Evolutionary conservation across 176 grass and related monocot genomes (phyloP), one percentile per base, ranked within the genome.

Genomic region (Oryza punctata): DNA sequence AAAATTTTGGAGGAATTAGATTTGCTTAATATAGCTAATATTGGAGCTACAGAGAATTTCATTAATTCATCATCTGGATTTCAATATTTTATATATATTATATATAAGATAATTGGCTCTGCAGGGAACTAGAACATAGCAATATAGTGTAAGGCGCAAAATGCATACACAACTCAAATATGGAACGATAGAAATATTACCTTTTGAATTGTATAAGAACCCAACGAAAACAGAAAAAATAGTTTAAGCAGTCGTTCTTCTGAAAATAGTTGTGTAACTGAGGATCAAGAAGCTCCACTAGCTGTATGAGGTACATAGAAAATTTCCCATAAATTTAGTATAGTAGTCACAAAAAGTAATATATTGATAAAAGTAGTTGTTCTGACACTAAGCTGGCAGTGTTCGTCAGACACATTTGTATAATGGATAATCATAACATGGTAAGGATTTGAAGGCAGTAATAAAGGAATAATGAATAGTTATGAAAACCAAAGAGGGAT

Each of bases 161-260:
- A 63, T n/a, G 9, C 2, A 2, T 82, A 19, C 3, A 78, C 3
- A 78, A 30, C 38, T 78, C 67, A 8, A 68, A 64, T 35, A 26
- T 3, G 1, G 2, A 79, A 59, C 59, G 37, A 15, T 3, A 61
- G 76, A 68, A 73, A 26, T 10, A 35, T 66, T 94, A 94, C 96
- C 96, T 91, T 85, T 99, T 99, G 83, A 99, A 99, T 74, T 99
- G 96, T 96, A 99, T 99, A 82, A 99, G 96, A 85, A 99, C 92
- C 96, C 96, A 99, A 32, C 96, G 91, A 73, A 99, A 99, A 80
- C 96, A 99, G 87, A 99, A 96, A 89, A 96, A 99, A 67, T 99
- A 99, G 66, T 99, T 99, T 72, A 99, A 74, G 78, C 96, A 96
- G 75, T 99, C 96, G 2, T 90, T 87, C 74, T 94, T 89, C 80